Conservation (phyloP, 108 stramenopile species). For the Seminavis robusta region DNA sequence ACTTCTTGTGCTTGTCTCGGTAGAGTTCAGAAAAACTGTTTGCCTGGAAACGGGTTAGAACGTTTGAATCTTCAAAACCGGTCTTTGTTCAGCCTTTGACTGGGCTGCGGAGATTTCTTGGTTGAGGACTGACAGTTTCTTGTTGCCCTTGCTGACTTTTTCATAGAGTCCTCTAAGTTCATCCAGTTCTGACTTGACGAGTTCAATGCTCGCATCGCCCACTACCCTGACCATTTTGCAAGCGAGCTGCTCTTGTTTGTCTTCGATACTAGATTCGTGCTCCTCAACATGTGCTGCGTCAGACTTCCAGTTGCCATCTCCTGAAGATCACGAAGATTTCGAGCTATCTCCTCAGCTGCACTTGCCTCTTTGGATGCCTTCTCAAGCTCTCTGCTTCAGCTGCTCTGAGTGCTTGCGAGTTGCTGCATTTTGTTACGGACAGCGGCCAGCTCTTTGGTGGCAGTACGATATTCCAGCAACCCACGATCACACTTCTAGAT, state of each 20-base stretch:
- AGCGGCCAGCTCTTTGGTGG: no score
- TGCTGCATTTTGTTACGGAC: no score
- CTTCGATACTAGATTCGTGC: slow-evolving; percentile 42
- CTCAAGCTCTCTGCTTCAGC: slow-evolving; percentile 21
- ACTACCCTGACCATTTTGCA: slow-evolving; percentile 20
- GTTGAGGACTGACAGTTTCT: slow-evolving; percentile 56
- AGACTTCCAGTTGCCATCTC: slow-evolving; percentile 48
- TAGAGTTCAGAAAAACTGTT: slow-evolving; percentile 45
- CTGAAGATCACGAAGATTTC: slow-evolving; percentile 46
- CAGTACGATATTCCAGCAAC: no score
- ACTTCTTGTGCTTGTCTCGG: slow-evolving; percentile 60
- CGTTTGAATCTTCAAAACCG: not conserved
- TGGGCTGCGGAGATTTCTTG: slow-evolving; percentile 12
- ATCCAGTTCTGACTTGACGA: slow-evolving; percentile 55
- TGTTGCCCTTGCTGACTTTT: slow-evolving; percentile 61
- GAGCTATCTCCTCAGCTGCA: slow-evolving; percentile 17
- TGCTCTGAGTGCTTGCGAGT: no score
- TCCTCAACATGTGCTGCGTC: slow-evolving; percentile 21
- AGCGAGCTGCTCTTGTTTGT: slow-evolving; percentile 45
- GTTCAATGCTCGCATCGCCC: slow-evolving; percentile 56
- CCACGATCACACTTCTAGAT: no score
- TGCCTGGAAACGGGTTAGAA: slow-evolving; percentile 4
- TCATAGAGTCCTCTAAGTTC: slow-evolving; percentile 31
- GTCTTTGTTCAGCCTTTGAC: not conserved
- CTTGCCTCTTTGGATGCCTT: slow-evolving; percentile 19